A percentile compares a stretch with the other conserved stretches of the same genome.
Conservation (phyloP, 1,284 basidiomycete genomes). For the Tilletia setariae region DNA sequence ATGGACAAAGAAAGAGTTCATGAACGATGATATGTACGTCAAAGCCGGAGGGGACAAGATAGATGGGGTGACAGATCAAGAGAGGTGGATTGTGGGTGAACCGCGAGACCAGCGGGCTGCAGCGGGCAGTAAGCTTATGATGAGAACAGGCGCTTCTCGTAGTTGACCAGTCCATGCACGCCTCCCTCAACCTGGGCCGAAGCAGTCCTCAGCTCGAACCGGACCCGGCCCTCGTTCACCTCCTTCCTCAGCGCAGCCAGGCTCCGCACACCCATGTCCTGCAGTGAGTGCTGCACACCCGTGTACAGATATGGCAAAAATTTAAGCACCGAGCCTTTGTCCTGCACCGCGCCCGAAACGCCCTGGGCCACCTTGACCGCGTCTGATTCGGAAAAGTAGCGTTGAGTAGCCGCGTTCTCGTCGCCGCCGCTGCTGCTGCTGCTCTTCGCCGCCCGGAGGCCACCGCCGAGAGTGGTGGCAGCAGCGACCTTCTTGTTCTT, state of each 20-base stretch:
- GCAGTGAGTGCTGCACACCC: conserved; percentile 91
- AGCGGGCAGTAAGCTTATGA: conserved; percentile 34
- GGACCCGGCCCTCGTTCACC: conserved; percentile 67
- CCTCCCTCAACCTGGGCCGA: conserved; percentile 95
- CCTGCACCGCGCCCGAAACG: conserved; percentile 92
- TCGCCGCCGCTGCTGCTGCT: conserved; percentile 26
- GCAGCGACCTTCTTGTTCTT: conserved; percentile 47
- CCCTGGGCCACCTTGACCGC: conserved; percentile 90
- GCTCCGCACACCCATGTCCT: conserved; percentile 81
- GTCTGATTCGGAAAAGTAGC: conserved; percentile 95
- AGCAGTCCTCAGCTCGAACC: conserved; percentile 92
- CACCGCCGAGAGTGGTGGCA: conserved; percentile 59
- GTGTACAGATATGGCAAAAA: conserved; percentile 89
- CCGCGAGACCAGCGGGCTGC: no score
- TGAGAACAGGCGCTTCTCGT: conserved; percentile 66
- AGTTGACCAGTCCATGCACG: conserved; percentile 70
- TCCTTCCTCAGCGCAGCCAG: conserved; percentile 65
- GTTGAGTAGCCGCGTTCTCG: conserved; percentile 92
- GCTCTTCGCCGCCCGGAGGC: conserved; percentile 51
- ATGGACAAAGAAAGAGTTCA: no score
- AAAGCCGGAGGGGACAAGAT: no score
- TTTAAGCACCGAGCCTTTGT: conserved; percentile 83
- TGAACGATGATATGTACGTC: no score
- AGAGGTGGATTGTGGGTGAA: neutral
- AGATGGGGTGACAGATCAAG: no score